Base-by-base conservation (phyloP, 345 rosid genomes). In the Eucalyptus pauciflora region DNA sequence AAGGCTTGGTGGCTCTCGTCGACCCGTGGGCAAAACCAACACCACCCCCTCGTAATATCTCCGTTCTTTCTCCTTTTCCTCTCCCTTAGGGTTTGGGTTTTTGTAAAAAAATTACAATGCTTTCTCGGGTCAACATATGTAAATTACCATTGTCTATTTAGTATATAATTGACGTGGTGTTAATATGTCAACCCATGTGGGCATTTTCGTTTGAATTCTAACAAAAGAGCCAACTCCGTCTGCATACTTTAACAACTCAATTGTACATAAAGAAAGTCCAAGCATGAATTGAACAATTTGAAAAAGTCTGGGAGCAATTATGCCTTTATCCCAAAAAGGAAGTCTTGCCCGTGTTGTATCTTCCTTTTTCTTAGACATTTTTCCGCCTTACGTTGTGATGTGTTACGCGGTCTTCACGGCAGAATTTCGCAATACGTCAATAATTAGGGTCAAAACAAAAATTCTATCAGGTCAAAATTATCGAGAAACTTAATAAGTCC, bases 1-100 rank as follows among this genome's bases (percentile, higher is more conserved):
- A 6, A 6, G 48, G 46, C 27, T 71, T 18, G 14, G 27, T 2
- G 7, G 46, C 46, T 45, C 83, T 71, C 5, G 0, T 71, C 5
- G 2, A 6, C 22, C 0, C 1, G 1, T 71, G 81, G 81, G 7
- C 4, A 10, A 1, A 71, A 71, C 7, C 1, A 33, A 18, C 13
- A 0, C 25, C 4, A 3, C 8, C 46, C 27, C 13, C 7, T 71
- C 1, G 10, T 41, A 0, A 18, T 37, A 1, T 71, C 8, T 41
- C 1, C 1, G 4, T 2, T 0, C 8, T 41, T 37, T 11, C 12
- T 27, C 1, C 15, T 20, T 37, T 37, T 20, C 8, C 83, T 37
- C 83, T 76, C 83, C 4, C 27, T 11, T 10, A 20, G 15, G 27
- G 4, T 20, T 20, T 76, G 83, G 48, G 22, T 76, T 6, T 76